Evolutionary conservation across 1,139 yeast genomes (phyloP), one percentile per base, ranked within the genome.

Genomic region (Meyerozyma carpophila): DNA sequence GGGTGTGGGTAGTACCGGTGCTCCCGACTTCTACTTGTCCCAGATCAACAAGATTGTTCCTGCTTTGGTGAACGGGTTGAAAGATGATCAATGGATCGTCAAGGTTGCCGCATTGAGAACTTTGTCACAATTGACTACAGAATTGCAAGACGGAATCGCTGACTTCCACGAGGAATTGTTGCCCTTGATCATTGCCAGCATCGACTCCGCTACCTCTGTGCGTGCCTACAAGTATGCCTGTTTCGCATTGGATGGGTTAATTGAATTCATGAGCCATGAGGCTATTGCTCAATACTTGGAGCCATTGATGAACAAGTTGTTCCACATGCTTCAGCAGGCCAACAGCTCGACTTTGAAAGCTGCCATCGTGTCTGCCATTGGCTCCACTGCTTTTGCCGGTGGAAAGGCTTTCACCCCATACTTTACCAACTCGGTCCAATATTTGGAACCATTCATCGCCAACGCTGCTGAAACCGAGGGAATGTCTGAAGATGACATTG

Each of bases 371-470:
- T 87, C 96, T 45, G 97, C 98, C 32, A 87, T 93, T 61, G 98
- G 98, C 45, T 90, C 98, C 34, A 89, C 96, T 49, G 98, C 98
- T 36, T 90, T 84, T 58, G 95, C 98, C 44, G 82, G 96, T 43
- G 96, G 97, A 65, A 84, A 84, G 57, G 78, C 85, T 36, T 93
- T 88, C 67, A 72, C 78, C 50, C 98, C 98, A 49, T 93, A 76
- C 72, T 91, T 91, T 66, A 79, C 82, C 60, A 79, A 81, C 51
- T 86, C 97, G 42, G 81, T 93, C 55, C 81, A 83, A 60, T 79
- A 77, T 51, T 77, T 93, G 54, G 95, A 87, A 65, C 93, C 91
- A 46, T 90, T 82, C 61, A 81, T 93, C 56, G 50, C 69, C 38
- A 79, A 81, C 57, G 79, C 82, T 58, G 79, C 82, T 41, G 68